phyloP scores from a whole-genome alignment of 1,139 yeast genomes.

The Taiozyma onychis region DNA sequence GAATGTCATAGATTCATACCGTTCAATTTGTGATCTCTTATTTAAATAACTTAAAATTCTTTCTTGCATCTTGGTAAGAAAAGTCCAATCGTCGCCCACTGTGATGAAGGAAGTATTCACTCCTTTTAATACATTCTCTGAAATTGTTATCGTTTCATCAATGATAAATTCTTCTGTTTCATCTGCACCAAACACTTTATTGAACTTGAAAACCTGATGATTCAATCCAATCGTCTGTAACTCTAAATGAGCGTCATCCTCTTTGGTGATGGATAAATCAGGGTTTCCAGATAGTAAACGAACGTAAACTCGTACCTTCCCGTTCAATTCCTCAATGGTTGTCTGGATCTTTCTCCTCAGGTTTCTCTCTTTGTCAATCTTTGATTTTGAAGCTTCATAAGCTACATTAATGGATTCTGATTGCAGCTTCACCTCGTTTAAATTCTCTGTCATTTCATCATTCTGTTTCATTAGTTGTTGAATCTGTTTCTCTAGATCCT shows the following conservation, averaged over 20 bases:
- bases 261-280: not conserved
- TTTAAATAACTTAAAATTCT: conserved; percentile 1
- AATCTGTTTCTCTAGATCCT: conserved; percentile 5
- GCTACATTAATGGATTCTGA: conserved; percentile 1
- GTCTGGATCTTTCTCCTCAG: conserved; percentile 42
- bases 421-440: not conserved
- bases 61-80: not conserved
- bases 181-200: conserved; percentile 8
- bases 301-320: conserved; percentile 33
- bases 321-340: conserved; percentile 44
- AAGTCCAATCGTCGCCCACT: conserved; percentile 4
- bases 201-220: conserved; percentile 6
- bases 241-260: conserved; percentile 6
- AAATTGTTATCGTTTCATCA: conserved; percentile 13
- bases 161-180: conserved; percentile 3
- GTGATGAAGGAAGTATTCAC: conserved; percentile 14
- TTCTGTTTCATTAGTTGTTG: conserved; percentile 5
- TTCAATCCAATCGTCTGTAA: conserved; percentile 3
- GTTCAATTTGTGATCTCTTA: conserved; percentile 10
- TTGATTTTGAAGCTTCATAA: conserved; percentile 10
- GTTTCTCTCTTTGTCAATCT: conserved; percentile 27
- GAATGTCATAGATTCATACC: conserved; percentile 10
- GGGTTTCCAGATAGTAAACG: conserved; percentile 8
- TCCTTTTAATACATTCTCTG: conserved; percentile 17
- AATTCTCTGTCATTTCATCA: conserved; percentile 1